Evolutionary conservation across 805 yeast species (phyloP).

Genomic region (Metschnikowia henanensis): DNA sequence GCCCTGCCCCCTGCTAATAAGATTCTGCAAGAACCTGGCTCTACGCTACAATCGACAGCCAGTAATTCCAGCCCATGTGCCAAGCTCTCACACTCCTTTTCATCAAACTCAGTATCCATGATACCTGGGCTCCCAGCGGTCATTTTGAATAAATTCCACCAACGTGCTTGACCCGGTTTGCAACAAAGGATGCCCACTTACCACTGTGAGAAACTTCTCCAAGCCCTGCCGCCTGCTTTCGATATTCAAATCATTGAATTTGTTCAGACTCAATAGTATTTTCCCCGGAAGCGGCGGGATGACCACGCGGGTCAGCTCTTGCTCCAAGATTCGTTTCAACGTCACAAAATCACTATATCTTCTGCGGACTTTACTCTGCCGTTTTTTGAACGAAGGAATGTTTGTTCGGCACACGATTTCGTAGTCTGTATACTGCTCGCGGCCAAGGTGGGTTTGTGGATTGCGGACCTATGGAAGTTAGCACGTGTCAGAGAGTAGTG

Average conservation of each 20-base stretch:
- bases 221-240: constrained; percentile 82
- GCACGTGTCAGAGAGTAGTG: too few species aligned
- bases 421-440: constrained; percentile 84
- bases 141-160: constrained; percentile 85
- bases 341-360: constrained; percentile 88
- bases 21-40: too few species aligned
- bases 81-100: too few species aligned
- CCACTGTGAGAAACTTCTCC: constrained; percentile 72
- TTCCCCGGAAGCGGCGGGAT: constrained; percentile 94
- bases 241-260: constrained; percentile 80
- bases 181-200: constrained; percentile 90
- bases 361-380: constrained; percentile 70
- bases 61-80: too few species aligned
- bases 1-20: too few species aligned
- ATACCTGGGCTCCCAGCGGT: constrained; percentile 56
- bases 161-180: constrained; percentile 83
- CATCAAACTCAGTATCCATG: constrained; percentile 21
- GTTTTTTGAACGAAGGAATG: constrained; percentile 78
- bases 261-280: constrained; percentile 58
- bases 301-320: constrained; percentile 75
- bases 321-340: constrained; percentile 70
- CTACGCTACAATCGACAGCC: too few species aligned
- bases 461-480: constrained; percentile 44
- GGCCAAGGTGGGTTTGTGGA: constrained; percentile 72
- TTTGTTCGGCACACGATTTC: constrained; percentile 89